Evolutionary conservation across 2,329 filamentous ascomycete genomes (phyloP).

Genomic region (Cladophialophora exuberans): DNA sequence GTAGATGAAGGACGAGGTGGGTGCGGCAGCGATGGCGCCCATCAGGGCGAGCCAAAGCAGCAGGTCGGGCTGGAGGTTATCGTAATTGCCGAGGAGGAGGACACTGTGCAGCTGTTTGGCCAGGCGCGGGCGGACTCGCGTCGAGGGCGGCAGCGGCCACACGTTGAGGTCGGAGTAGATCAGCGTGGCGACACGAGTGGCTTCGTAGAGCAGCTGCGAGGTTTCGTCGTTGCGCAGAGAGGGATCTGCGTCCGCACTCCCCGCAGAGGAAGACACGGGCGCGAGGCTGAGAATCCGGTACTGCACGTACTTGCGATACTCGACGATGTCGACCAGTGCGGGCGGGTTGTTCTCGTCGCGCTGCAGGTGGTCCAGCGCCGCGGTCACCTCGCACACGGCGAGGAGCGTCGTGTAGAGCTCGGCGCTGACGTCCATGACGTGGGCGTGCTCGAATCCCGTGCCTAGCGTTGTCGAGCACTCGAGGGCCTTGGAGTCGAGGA

Average conservation of each 20-base stretch:
- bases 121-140: not conserved
- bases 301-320: slow-evolving; percentile 3
- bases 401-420: not conserved
- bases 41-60: slow-evolving; percentile 8
- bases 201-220: no score
- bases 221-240: not conserved
- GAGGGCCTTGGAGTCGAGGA: not conserved
- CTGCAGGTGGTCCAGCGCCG: slow-evolving; percentile 3
- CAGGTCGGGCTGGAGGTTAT: not conserved
- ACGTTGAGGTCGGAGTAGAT: slow-evolving; percentile 10
- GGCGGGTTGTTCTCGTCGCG: slow-evolving; percentile 5
- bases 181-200: not conserved
- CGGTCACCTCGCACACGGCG: slow-evolving; percentile 3
- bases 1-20: not conserved
- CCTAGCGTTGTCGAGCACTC: not conserved
- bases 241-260: no score
- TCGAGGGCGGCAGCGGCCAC: slow-evolving; percentile 1
- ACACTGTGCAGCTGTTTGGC: not conserved
- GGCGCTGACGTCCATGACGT: not conserved
- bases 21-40: not conserved
- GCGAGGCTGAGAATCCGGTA: not conserved
- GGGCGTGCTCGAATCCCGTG: not conserved
- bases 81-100: no score
- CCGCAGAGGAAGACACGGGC: not conserved
- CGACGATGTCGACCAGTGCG: not conserved